A percentile compares a stretch with the other conserved stretches of the same genome.
phyloP scores from a whole-genome alignment of 768 basidiomycete genomes.

The Flagelloscypha sp. region DNA sequence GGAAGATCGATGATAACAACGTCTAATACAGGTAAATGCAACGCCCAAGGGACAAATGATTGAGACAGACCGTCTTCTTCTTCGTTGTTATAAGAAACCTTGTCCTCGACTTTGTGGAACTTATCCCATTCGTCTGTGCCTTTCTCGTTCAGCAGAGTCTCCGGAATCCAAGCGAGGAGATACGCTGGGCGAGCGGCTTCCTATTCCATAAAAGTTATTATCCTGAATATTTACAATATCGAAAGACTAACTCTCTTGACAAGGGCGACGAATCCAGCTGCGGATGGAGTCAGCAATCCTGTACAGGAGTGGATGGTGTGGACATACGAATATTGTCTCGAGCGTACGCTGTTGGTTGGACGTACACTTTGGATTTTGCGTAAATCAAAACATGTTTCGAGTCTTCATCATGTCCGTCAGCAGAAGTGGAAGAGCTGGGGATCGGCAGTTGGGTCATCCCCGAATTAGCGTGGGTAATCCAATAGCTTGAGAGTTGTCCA shows the following conservation, averaged over 20 bases:
- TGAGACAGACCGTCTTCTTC: constrained; percentile 61
- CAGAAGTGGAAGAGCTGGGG: no score
- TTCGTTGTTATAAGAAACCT: constrained; percentile 41
- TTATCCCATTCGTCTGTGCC: constrained; percentile 84
- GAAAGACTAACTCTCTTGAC: constrained; percentile 68
- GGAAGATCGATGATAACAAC: constrained; percentile 82
- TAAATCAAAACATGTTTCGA: constrained; percentile 69
- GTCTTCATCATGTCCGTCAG: constrained; percentile 36
- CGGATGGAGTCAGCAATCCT: no score
- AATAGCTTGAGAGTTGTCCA: no score
- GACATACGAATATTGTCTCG: constrained; percentile 92
- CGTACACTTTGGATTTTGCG: constrained; percentile 90
- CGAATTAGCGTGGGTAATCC: no score
- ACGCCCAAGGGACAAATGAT: neutral
- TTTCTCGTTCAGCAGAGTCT: constrained; percentile 72
- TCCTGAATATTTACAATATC: constrained; percentile 8
- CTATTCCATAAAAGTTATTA: constrained; percentile 26
- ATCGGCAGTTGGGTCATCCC: no score
- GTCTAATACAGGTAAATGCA: constrained; percentile 35
- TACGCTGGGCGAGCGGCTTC: constrained; percentile 70
- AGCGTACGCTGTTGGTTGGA: constrained; percentile 88
- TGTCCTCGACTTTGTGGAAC: constrained; percentile 79
- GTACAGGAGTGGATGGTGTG: no score
- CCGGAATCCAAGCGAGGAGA: constrained; percentile 90
- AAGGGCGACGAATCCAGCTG: constrained; percentile 86